Base-by-base conservation (phyloP, 768 basidiomycete species). In the Mycena olivaceomarginata region DNA sequence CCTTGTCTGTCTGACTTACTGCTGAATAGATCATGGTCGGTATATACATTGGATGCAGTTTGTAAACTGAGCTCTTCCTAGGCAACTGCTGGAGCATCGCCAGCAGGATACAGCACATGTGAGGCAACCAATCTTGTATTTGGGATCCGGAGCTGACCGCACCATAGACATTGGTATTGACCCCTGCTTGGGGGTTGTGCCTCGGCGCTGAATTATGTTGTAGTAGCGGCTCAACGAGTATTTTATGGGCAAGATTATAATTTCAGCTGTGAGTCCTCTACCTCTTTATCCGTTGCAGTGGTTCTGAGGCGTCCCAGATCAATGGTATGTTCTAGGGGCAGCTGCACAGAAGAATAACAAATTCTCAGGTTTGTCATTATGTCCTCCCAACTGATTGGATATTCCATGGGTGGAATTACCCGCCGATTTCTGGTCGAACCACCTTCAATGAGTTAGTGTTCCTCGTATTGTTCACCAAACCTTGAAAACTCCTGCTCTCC, bases 351-450 rank as follows among this genome's bases (percentile, higher is more conserved):
- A 0, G 12, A 59, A 31, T 40, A 31, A 31, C 46, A 59, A 51
- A 22, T 51, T 2, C 5, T 0, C 31, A 72, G 72, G 93, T 91
- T 96, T 84, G 85, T 96, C n/a, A 93, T 96, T 22, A 92, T 96
- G 86, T 93, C 92, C 40, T 92, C 93, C 1, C 93, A 94, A 81
- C 86, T 95, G 67, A 95, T 96, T 68, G 95, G 96, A 12, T 96
- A 96, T 87, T 96, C 95, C 5, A 92, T 96, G 72, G 96, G 95
- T 87, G 82, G 92, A 80, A 79, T 96, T 88, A 77, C 91, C 5
- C 91, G 94, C 40, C 92, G 95, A 13, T 96, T 96, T 89, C 89
- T 96, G 45, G 95, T 94, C 46, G 89, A 92, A 72, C 94, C 92
- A 6, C 91, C 91, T 2, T 92, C 92, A 0, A 94, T 94, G 93